Base-by-base conservation (phyloP, 345 rosid genomes). In the Eucalyptus victrix region DNA sequence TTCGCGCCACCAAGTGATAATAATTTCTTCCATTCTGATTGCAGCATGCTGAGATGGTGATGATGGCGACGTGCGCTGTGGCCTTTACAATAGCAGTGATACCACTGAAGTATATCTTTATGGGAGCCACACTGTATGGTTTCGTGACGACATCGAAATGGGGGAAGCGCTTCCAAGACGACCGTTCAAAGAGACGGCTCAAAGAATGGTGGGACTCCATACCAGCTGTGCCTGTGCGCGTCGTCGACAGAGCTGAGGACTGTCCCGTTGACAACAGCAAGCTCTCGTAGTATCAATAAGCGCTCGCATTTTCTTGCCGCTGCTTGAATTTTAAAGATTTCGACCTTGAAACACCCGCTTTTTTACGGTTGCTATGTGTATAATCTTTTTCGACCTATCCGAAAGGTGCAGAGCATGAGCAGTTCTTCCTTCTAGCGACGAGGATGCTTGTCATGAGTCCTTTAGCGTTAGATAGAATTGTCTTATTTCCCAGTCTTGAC, bases 141-240 rank as follows among this genome's bases (percentile, higher is more conserved):
- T 91, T 94, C 86, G 32, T 94, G 9, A 89, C 90, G 93, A 96
- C 94, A 88, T 94, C 96, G 17, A 91, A 91, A 87, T 56, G 94
- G 13, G 96, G 96, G 86, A 94, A 90, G 92, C 42, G 56, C 89
- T 80, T 92, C 83, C 91, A 62, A 89, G 92, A 92, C 49, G 94
- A 93, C n/a, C 93, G 91, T 89, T 95, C 96, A 65, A 93, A 95
- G 72, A 91, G 98, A 56, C 92, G 98, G 89, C 87, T 94, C 40
- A 93, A 93, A 86, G 99, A 96, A 92, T 97, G 99, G 99, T 98
- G 99, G 99, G 98, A 94, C 81, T 94, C 98, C 1, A 96, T 97
- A 91, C 99, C 99, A 7, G 91, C 95, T 50, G 92, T 90, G 45
- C 97, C 95, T 2, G 94, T 97, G 69, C 97, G 95, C 10, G 80